These are phyloP conservation scores for Ambrosiella cleistominuta DNA, from an alignment of 2,329 filamentous ascomycete genomes.

Conservation along the genomic window DNA sequence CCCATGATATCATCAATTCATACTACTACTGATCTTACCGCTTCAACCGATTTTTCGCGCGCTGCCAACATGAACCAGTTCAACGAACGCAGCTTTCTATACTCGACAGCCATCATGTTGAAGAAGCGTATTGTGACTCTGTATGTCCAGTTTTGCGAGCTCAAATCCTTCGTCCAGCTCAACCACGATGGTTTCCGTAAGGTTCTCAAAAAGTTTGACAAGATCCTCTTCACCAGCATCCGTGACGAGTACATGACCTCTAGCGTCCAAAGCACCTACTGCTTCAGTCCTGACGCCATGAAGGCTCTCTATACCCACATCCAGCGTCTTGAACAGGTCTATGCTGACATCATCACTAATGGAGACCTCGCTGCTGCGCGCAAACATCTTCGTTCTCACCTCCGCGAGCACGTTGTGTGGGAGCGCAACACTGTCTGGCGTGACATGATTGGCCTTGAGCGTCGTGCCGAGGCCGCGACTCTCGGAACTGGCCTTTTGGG, in stretches of 20 bases:
- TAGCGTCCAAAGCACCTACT: conserved; percentile 60
- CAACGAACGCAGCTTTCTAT: conserved; percentile 52
- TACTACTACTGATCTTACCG: conserved; percentile 38
- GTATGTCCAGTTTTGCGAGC: conserved; percentile 84
- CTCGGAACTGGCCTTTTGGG: conserved; percentile 74
- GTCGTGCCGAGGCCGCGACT: conserved; percentile 84
- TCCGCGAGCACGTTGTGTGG: conserved; percentile 96
- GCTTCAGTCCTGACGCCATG: conserved; percentile 61
- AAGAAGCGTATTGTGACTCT: conserved; percentile 80
- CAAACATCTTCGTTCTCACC: conserved; percentile 72
- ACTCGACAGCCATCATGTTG: conserved; percentile 58
- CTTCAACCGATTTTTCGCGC: conserved; percentile 40
- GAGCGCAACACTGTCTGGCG: conserved; percentile 97
- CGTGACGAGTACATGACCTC: conserved; percentile 59
- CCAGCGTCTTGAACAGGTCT: conserved; percentile 55
- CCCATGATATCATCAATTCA: conserved; percentile 17
- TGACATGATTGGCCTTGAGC: conserved; percentile 95
- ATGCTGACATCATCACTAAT: conserved; percentile 64
- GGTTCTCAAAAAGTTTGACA: conserved; percentile 96
- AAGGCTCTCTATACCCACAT: conserved; percentile 55
- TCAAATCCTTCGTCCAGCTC: conserved; percentile 89
- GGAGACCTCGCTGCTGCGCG: conserved; percentile 62
- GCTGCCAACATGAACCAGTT: conserved; percentile 58
- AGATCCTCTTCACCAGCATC: conserved; percentile 70
- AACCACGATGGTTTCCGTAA: conserved; percentile 96